Conservation (phyloP, 352 stramenopile genomes). For the Phytophthora pistaciae region DNA sequence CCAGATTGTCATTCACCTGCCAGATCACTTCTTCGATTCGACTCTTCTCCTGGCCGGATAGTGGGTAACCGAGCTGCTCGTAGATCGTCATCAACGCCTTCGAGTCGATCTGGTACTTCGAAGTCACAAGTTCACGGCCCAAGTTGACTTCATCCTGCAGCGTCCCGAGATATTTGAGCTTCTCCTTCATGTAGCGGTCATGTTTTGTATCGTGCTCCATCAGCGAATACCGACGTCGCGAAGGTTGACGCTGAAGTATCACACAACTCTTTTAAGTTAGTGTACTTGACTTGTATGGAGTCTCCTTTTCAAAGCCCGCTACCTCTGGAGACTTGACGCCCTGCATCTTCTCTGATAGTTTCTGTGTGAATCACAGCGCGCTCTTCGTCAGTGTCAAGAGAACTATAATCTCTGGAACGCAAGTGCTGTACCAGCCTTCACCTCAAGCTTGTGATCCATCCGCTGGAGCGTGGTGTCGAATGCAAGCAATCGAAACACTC, state of each 20-base stretch:
- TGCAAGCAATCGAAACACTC: slow-evolving; percentile 74
- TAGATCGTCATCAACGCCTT: slow-evolving; percentile 62
- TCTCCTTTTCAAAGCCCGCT: neutral
- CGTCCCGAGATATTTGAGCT: slow-evolving; percentile 53
- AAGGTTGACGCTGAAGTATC: slow-evolving; percentile 20
- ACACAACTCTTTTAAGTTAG: neutral
- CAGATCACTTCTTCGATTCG: slow-evolving; percentile 78
- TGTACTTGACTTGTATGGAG: neutral
- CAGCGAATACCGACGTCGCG: slow-evolving; percentile 26
- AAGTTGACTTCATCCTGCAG: slow-evolving; percentile 69
- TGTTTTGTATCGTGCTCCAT: slow-evolving; percentile 51
- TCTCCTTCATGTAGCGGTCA: slow-evolving; percentile 48
- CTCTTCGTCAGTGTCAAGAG: neutral
- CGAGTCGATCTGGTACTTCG: slow-evolving; percentile 60
- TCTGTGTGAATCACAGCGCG: slow-evolving; percentile 29
- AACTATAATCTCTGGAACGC: neutral
- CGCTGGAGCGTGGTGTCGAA: slow-evolving; percentile 73
- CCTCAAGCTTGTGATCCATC: slow-evolving; percentile 72
- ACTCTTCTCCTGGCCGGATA: slow-evolving; percentile 44
- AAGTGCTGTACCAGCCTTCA: slow-evolving; percentile 13
- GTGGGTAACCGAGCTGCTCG: slow-evolving; percentile 59
- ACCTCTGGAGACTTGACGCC: slow-evolving; percentile 26
- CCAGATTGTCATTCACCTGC: slow-evolving; percentile 84
- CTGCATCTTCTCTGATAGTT: slow-evolving; percentile 52
- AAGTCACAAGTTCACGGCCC: slow-evolving; percentile 61